Conservation (phyloP, 805 yeast species). For the Lipomyces kockii region DNA sequence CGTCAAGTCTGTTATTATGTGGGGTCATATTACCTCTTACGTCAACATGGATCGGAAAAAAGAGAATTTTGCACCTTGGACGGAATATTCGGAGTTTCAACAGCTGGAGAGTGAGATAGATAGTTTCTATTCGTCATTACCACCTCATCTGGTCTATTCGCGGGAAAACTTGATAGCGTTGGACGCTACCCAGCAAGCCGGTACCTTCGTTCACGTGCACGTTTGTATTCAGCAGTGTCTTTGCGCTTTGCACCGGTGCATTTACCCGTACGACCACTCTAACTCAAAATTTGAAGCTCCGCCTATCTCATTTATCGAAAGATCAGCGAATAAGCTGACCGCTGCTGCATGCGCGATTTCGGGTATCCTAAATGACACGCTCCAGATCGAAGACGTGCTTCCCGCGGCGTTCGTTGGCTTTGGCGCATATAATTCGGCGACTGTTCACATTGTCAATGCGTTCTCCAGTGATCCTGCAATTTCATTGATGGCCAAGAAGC, state of each 20-base stretch:
- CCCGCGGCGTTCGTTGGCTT: constrained; percentile 47
- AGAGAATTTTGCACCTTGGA: constrained; percentile 44
- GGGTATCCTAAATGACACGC: constrained; percentile 41
- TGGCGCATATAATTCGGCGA: constrained; percentile 45
- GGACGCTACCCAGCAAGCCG: constrained; percentile 39
- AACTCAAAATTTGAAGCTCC: constrained; percentile 41
- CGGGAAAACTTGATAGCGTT: constrained; percentile 38
- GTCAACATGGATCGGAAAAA: constrained; percentile 38
- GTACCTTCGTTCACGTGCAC: constrained; percentile 45
- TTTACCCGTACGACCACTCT: constrained; percentile 42
- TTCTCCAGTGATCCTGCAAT: constrained; percentile 42
- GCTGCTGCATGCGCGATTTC: constrained; percentile 45
- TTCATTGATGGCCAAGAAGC: constrained; percentile 43
- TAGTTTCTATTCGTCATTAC: constrained; percentile 37
- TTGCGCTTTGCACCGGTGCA: constrained; percentile 43
- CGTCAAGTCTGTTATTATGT: constrained; percentile 37
- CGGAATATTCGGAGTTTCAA: constrained; percentile 40
- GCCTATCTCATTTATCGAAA: constrained; percentile 42
- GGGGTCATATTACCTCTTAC: constrained; percentile 40
- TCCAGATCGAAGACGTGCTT: constrained; percentile 41
- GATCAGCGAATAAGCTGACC: constrained; percentile 42
- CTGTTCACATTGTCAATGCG: constrained; percentile 45
- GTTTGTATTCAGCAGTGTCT: constrained; percentile 41
- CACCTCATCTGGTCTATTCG: constrained; percentile 40
- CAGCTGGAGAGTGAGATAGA: constrained; percentile 38